phyloP scores from a whole-genome alignment of 2,329 filamentous ascomycete species.

The Fusarium brachygibbosum region DNA sequence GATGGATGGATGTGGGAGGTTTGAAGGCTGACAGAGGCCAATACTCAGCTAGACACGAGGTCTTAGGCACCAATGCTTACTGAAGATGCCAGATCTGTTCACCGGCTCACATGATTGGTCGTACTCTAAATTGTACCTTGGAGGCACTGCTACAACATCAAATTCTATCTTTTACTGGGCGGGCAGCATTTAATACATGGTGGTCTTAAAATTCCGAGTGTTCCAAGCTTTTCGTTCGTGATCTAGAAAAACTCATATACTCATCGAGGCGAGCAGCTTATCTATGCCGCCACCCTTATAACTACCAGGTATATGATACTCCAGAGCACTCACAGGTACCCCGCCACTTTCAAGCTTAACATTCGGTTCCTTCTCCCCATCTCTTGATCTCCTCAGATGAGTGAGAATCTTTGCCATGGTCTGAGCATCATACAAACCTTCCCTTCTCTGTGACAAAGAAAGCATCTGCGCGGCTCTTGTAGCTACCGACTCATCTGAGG shows the following conservation, averaged over 20 bases:
- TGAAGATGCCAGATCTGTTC: background rate
- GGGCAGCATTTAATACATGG: background rate
- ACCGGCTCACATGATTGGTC: background rate
- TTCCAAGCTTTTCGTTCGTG: too few relatives aligned
- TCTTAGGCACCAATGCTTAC: constrained; percentile 10
- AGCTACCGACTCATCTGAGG: constrained; percentile 24
- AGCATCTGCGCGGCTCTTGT: constrained; percentile 25
- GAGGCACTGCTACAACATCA: too few relatives aligned
- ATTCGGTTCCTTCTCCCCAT: background rate
- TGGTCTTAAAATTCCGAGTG: background rate
- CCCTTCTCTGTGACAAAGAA: constrained; percentile 20
- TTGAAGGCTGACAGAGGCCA: background rate
- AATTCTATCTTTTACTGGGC: too few relatives aligned
- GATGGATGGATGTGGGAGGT: background rate
- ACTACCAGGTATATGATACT: constrained; percentile 5
- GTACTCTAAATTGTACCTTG: background rate
- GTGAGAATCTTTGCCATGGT: constrained; percentile 21
- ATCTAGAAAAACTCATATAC: background rate
- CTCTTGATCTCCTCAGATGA: background rate
- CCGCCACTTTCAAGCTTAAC: rapidly evolving
- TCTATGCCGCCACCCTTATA: constrained; percentile 20
- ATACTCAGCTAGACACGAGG: background rate
- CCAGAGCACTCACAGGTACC: background rate
- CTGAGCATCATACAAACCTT: constrained; percentile 37
- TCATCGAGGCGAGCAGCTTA: constrained; percentile 17